These are phyloP conservation scores for Dactylellina sp. DNA, from an alignment of 2,329 filamentous ascomycete genomes.

Conservation along the genomic window DNA sequence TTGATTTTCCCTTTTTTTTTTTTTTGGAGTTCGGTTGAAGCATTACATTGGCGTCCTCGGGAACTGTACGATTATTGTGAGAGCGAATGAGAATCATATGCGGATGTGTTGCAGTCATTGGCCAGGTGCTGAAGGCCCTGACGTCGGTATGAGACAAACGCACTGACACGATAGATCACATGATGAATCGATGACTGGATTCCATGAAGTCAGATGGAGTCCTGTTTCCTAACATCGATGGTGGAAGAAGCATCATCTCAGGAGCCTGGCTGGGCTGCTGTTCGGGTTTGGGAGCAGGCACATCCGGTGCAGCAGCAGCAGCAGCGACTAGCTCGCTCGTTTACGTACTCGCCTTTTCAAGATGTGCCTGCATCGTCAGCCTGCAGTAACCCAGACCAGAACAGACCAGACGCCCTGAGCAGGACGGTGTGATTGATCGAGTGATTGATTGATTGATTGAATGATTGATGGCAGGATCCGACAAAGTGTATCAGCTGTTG, in stretches of 20 bases:
- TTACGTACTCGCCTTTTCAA: slow-evolving; percentile 27
- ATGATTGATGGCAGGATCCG: no score
- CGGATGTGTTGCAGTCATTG: slow-evolving; percentile 8
- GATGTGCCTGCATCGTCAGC: no score
- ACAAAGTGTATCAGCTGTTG: no score
- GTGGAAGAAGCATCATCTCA: no score
- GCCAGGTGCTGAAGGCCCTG: slow-evolving; percentile 21
- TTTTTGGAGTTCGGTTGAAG: background rate
- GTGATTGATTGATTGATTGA: no score
- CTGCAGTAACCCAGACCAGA: no score
- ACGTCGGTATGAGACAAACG: slow-evolving; percentile 40
- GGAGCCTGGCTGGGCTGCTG: no score
- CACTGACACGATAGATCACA: slow-evolving; percentile 10
- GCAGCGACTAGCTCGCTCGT: no score
- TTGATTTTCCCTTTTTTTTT: background rate
- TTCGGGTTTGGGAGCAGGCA: background rate
- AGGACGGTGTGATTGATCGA: no score
- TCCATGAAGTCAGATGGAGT: no score
- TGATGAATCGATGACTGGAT: slow-evolving; percentile 11
- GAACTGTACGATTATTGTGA: background rate
- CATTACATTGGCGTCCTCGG: slow-evolving; percentile 6
- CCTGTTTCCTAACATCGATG: no score
- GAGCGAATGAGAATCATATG: background rate
- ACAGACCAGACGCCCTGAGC: no score
- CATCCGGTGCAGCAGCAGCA: slow-evolving; percentile 19